phyloP scores from a whole-genome alignment of 352 stramenopile genomes.

The Phytophthora litchii region DNA sequence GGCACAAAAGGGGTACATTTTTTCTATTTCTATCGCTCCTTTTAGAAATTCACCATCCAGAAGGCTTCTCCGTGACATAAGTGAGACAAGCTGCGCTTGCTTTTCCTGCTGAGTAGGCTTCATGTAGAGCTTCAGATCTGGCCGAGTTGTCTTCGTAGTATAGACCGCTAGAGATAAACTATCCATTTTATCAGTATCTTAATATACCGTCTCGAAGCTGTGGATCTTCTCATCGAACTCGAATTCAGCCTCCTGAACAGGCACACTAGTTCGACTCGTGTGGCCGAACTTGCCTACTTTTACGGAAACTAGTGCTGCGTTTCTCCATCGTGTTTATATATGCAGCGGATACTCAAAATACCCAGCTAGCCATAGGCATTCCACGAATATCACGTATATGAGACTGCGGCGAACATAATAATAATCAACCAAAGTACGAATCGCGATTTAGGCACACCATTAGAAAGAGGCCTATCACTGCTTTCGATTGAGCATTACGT shows the following conservation, averaged over 20 bases:
- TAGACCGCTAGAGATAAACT: neutral
- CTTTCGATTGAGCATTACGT: too few species aligned
- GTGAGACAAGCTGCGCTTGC: neutral
- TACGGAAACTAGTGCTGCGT: conserved; percentile 2
- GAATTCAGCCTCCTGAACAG: conserved; percentile 5
- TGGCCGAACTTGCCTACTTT: conserved; percentile 6
- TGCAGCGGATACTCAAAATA: conserved; percentile 5
- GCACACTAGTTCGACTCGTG: conserved; percentile 5
- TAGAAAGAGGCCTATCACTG: too few species aligned
- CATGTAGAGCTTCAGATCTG: conserved; percentile 13
- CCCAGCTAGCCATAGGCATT: conserved; percentile 10
- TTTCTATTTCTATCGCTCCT: conserved; percentile 11
- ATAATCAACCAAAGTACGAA: too few species aligned
- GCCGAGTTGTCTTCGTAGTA: conserved; percentile 8
- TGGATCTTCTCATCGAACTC: conserved; percentile 5
- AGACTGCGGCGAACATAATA: too few species aligned
- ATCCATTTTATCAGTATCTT: neutral
- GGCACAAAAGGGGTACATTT: conserved; percentile 2
- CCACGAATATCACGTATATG: neutral
- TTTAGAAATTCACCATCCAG: too few species aligned
- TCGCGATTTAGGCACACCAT: too few species aligned
- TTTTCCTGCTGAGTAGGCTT: conserved; percentile 5
- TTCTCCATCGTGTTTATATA: conserved; percentile 22
- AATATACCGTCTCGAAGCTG: conserved; percentile 11
- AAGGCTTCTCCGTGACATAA: too few species aligned